Evolutionary conservation across 139 green algal genomes (phyloP).

Genomic region (Chlorella sp.): DNA sequence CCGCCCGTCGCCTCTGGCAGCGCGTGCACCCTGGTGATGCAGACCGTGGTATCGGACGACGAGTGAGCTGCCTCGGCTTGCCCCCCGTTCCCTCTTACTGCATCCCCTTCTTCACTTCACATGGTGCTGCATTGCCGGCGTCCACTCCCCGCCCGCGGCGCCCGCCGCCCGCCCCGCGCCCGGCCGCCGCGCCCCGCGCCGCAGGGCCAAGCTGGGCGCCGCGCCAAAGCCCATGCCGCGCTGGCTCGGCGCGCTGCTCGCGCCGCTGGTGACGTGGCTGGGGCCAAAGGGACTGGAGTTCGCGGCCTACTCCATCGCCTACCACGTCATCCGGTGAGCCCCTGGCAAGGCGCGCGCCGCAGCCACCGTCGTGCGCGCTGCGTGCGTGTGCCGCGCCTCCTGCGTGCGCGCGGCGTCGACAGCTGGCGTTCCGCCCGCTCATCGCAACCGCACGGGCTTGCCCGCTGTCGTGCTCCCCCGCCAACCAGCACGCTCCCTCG

Average conservation of each 20-base stretch:
- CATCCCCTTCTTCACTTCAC: background rate
- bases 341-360: background rate
- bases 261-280: constrained; percentile 75
- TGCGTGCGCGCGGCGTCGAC: background rate
- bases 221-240: constrained; percentile 75
- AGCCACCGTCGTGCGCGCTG: background rate
- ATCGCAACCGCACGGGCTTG: background rate
- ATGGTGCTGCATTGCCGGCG: background rate
- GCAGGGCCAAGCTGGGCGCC: constrained; percentile 83
- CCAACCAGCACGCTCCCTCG: background rate
- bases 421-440: background rate
- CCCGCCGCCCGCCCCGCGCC: background rate
- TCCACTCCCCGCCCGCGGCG: background rate
- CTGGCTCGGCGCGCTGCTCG: constrained; percentile 83
- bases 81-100: background rate
- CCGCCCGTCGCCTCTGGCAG: constrained; percentile 62
- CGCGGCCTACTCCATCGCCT: constrained; percentile 93
- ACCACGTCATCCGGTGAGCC: constrained; percentile 75
- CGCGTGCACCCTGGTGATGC: constrained; percentile 79
- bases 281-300: constrained; percentile 97
- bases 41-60: constrained; percentile 94
- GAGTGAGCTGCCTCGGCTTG: constrained; percentile 37
- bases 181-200: background rate
- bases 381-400: background rate
- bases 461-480: background rate